Evolutionary conservation across 148 eudicot species (phyloP).

Genomic region (Chenopodium berlandieri): DNA sequence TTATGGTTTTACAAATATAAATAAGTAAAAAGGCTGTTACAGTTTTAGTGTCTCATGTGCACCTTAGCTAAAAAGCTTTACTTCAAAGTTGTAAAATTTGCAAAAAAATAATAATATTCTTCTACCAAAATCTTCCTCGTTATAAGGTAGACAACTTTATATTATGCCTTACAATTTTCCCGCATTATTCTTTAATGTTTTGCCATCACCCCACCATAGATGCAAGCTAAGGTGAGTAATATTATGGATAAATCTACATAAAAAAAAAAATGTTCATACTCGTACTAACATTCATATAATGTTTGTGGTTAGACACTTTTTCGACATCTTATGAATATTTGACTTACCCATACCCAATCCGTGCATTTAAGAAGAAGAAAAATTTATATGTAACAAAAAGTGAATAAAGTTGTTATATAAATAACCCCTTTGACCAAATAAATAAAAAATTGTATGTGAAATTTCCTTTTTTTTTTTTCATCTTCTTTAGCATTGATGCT

Average conservation of each 20-base stretch:
- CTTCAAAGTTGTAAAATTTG: slow-evolving; percentile 11
- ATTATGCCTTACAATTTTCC: slow-evolving; percentile 8
- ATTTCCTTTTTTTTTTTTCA: neutral
- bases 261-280: too few species aligned
- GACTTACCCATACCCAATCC: too few species aligned
- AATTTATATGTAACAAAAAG: neutral
- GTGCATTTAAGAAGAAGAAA: too few species aligned
- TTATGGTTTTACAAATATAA: too few species aligned
- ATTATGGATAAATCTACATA: too few species aligned
- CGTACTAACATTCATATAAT: too few species aligned
- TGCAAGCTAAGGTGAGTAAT: too few species aligned
- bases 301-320: too few species aligned
- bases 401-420: neutral
- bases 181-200: neutral
- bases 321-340: too few species aligned
- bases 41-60: slow-evolving; percentile 26
- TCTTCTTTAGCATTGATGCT: slow-evolving; percentile 23
- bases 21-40: slow-evolving; percentile 31
- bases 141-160: slow-evolving; percentile 8
- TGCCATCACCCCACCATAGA: neutral
- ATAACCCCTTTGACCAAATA: slow-evolving; percentile 28
- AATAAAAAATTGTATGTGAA: neutral
- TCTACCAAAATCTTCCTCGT: slow-evolving; percentile 20
- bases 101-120: neutral
- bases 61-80: slow-evolving; percentile 15